Conservation (phyloP, 768 basidiomycete genomes). For the Russula emetica region DNA sequence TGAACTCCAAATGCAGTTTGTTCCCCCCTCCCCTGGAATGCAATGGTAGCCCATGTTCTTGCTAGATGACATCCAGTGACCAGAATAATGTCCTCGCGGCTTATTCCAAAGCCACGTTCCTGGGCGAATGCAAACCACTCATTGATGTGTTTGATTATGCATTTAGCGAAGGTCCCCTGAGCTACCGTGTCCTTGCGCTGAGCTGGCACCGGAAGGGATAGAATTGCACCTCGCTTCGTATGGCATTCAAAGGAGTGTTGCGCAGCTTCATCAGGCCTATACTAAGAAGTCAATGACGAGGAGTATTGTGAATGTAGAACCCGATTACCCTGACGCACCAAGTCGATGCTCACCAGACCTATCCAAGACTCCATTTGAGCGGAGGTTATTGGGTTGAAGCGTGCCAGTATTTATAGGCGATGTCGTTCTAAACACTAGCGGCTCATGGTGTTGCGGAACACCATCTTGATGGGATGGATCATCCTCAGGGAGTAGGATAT, state of each 20-base stretch:
- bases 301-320: not conserved
- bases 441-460: not conserved
- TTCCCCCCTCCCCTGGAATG: not conserved
- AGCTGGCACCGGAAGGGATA: not conserved
- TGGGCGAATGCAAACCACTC: conserved; percentile 1
- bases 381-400: not conserved
- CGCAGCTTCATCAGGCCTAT: not conserved
- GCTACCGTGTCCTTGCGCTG: not conserved
- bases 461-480: not conserved
- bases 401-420: not conserved
- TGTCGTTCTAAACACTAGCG: too few species aligned
- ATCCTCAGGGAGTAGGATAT: not conserved
- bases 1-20: not conserved
- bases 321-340: not conserved
- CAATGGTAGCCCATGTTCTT: not conserved
- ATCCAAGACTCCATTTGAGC: not conserved
- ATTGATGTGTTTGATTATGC: not conserved
- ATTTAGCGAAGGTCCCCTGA: not conserved
- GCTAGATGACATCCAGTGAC: conserved; percentile 3
- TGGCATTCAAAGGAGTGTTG: not conserved
- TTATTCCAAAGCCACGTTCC: not conserved
- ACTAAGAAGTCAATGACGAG: not conserved
- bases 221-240: not conserved
- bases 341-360: not conserved
- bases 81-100: conserved; percentile 1